Evolutionary conservation across 345 rosid genomes (phyloP), one percentile per base, ranked within the genome.

Genomic region (Toxicodendron radicans): DNA sequence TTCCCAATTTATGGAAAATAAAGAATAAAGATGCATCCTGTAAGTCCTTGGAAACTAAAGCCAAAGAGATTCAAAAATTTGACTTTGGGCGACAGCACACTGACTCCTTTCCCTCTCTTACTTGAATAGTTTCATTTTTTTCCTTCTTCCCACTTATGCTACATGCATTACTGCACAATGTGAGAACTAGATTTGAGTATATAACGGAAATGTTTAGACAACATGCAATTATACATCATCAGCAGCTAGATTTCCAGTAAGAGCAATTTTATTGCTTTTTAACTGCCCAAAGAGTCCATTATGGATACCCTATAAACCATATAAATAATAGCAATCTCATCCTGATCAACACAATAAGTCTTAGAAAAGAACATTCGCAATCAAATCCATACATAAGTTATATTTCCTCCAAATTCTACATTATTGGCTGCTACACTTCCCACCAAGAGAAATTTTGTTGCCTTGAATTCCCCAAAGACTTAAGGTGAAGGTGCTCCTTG

Each of bases 351-450:
- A 23, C 51, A 64, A 11, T 20, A 41, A 20, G 38, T 46, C 56
- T 46, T 0, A 27, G 54, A 71, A 6, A 71, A 33, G 68, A 69
- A 53, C 33, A 61, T 61, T 69, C 16, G 7, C 43, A 62, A 76
- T 49, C 32, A 75, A 60, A 68, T 24, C 35, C 54, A 68, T 49
- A 18, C 8, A 14, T 14, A 23, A 32, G 54, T 38, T 27, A n/a
- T 21, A 17, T 45, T 68, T 9, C 23, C 20, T 53, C 72, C 48
- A 21, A 52, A 30, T 20, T 35, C 17, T 21, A 63, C 10, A 13
- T 63, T 12, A 18, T 38, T 30, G n/a, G 18, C 58, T 4, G n/a
- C 58, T 54, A 17, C 52, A 65, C 18, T 65, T 45, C 35, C 23
- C 33, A 45, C 32, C 58, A 46, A 72, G 24, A 58, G 8, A 16